Percentiles rank a stretch among this genome's conserved stretches.
Conservation (phyloP, 768 basidiomycete genomes). For the Boletus insuetus region DNA sequence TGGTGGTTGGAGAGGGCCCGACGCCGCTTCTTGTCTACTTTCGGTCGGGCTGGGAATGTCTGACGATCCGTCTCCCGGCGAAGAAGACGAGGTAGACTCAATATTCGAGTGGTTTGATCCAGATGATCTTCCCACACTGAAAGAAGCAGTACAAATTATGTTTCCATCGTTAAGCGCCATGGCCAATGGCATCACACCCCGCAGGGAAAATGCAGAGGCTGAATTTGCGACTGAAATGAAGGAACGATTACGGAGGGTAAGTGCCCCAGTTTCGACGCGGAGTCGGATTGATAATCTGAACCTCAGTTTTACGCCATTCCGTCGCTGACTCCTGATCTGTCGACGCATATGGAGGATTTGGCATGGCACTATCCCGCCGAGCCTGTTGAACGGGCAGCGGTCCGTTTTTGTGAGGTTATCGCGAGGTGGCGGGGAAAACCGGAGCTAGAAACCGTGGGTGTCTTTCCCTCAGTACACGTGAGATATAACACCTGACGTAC, state of each 20-base stretch:
- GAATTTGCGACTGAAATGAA: constrained; percentile 78
- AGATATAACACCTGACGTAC: constrained; percentile 25
- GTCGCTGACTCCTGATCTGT: constrained; percentile 64
- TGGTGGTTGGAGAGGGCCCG: constrained; percentile 73
- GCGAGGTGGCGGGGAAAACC: constrained; percentile 83
- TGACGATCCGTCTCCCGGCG: constrained; percentile 23
- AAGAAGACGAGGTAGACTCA: constrained; percentile 33
- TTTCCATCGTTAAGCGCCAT: constrained; percentile 53
- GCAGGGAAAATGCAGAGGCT: constrained; percentile 54
- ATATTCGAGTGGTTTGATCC: constrained; percentile 65
- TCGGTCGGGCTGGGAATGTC: constrained; percentile 63
- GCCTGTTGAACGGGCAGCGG: constrained; percentile 72
- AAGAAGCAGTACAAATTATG: constrained; percentile 63
- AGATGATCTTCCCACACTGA: constrained; percentile 68
- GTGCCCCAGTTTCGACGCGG: constrained; percentile 24
- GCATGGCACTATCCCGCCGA: constrained; percentile 82
- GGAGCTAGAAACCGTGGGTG: constrained; percentile 69
- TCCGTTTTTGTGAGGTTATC: constrained; percentile 80
- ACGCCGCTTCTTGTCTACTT: constrained; percentile 67
- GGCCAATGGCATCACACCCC: constrained; percentile 25
- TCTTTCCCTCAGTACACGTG: not conserved
- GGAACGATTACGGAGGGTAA: constrained; percentile 64
- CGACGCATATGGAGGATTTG: constrained; percentile 68
- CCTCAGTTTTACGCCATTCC: constrained; percentile 79
- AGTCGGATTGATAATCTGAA: constrained; percentile 6